Evolutionary conservation across 495 filamentous ascomycete genomes (phyloP).

Genomic region (Gamarada debralockiae): DNA sequence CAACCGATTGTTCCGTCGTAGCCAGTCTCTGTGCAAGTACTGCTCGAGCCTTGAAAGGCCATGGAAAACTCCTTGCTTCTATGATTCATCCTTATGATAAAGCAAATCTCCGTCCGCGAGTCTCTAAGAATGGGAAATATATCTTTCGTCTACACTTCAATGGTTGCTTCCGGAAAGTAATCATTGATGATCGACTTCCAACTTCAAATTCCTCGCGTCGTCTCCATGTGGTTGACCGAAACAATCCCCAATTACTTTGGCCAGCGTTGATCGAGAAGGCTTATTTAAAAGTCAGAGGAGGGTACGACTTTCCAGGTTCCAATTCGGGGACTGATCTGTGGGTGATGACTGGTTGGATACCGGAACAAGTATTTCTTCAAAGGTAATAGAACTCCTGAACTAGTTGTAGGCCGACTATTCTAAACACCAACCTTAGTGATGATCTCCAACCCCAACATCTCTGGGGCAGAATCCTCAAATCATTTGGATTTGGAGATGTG

Average conservation of each 20-base stretch:
- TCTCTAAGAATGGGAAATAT: conserved; percentile 83
- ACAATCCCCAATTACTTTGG: conserved; percentile 74
- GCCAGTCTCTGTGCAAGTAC: conserved; percentile 87
- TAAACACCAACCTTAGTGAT: conserved; percentile 36
- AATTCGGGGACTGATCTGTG: conserved; percentile 94
- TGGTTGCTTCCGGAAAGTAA: conserved; percentile 80
- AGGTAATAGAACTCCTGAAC: conserved; percentile 34
- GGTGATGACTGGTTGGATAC: conserved; percentile 92
- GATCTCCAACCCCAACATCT: conserved; percentile 69
- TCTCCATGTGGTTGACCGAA: conserved; percentile 85
- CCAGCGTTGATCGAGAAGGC: conserved; percentile 96
- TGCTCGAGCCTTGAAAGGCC: conserved; percentile 57
- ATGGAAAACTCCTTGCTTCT: conserved; percentile 62
- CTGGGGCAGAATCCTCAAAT: conserved; percentile 73
- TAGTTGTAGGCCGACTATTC: conserved; percentile 8
- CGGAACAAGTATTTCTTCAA: conserved; percentile 90
- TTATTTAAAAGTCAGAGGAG: conserved; percentile 93
- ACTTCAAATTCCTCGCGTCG: conserved; percentile 65
- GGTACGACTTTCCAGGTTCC: conserved; percentile 98
- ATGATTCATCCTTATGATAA: conserved; percentile 71
- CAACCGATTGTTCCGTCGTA: conserved; percentile 95
- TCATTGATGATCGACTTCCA: conserved; percentile 90
- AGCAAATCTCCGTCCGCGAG: conserved; percentile 43
- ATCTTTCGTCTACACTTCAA: conserved; percentile 92
- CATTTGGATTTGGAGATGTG: conserved; percentile 76